Evolutionary conservation across 176 grass and related monocot species (phyloP), one percentile per base, ranked within the genome.

Genomic region (Hordeum marinum): DNA sequence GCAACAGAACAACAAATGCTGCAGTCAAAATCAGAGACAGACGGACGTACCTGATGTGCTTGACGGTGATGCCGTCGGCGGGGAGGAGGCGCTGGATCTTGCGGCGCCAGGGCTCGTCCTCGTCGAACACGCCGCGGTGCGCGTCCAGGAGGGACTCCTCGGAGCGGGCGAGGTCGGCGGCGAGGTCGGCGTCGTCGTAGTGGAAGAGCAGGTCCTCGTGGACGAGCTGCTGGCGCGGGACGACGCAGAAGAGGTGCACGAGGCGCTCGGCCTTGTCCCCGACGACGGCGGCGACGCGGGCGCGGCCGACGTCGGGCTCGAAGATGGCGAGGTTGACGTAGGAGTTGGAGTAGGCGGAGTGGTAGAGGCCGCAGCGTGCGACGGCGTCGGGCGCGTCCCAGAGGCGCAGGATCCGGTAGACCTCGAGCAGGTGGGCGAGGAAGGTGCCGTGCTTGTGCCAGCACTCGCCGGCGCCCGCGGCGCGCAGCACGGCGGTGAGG

Each of bases 371-470:
- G 76, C 91, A 95, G 3, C 93, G 87, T 1, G 93, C 80, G 0
- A 95, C 87, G 61, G 87, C 77, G 55, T 87, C 93, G 40, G 95
- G 93, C 9, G 70, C 36, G 23, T 24, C 15, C 95, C 95, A 98
- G 9, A 98, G 80, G 68, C 68, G 89, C 11, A 95, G 92, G 74
- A 94, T 86, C 50, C 90, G 91, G 85, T 98, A 35, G 35, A 92
- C 78, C 43, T 95, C 91, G 27, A 91, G 48, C 17, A 95, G 95
- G 76, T 98, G 95, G n/a, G 90, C 83, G 34, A 98, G 87, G 89
- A 98, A 98, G 24, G 95, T 95, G 87, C 89, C 88, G 85, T 98
- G 93, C 90, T 98, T 98, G 95, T 98, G 95, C 85, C 83, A 98
- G 93, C 95, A 98, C 92, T 98, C 91, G 48, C 85, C 90, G 72